Conservation (phyloP, 352 stramenopile species). For the Aphanomyces euteiches region DNA sequence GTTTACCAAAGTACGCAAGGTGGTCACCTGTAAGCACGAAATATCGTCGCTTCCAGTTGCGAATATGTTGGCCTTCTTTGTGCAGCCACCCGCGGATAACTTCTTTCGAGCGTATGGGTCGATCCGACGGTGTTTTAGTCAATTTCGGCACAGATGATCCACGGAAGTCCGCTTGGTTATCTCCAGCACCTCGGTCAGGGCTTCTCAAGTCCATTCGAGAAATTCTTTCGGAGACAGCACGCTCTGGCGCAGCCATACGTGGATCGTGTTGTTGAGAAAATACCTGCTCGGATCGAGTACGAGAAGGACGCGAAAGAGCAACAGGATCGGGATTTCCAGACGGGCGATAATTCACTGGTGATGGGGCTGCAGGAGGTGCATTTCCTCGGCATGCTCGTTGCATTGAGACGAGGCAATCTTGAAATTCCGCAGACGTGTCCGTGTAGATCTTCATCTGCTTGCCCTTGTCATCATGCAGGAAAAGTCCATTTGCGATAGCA, state of each 20-base stretch:
- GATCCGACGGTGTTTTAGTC: background rate
- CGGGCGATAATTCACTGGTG: background rate
- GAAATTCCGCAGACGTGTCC: constrained; percentile 59
- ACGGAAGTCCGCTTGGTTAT: background rate
- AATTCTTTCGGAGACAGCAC: background rate
- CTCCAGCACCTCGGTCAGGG: background rate
- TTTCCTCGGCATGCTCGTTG: constrained; percentile 37
- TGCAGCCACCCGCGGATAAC: constrained; percentile 51
- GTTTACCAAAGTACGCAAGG: constrained; percentile 24
- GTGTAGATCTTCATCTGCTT: constrained; percentile 87
- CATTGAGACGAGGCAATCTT: constrained; percentile 68
- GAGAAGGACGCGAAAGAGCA: background rate
- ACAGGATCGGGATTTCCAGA: constrained; percentile 8
- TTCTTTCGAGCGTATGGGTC: background rate
- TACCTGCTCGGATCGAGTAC: background rate
- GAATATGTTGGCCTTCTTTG: constrained; percentile 60
- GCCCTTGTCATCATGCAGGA: constrained; percentile 69
- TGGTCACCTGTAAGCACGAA: constrained; percentile 26
- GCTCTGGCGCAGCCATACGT: no score
- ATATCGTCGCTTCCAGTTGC: constrained; percentile 69
- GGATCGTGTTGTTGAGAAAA: background rate
- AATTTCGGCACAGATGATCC: background rate
- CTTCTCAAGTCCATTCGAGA: background rate
- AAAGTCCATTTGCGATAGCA: constrained; percentile 73
- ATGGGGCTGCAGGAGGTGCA: constrained; percentile 35